Percentiles rank a stretch among this genome's conserved stretches.
Evolutionary conservation across 495 filamentous ascomycete species (phyloP).

Genomic region (Podospora pseudopauciseta): DNA sequence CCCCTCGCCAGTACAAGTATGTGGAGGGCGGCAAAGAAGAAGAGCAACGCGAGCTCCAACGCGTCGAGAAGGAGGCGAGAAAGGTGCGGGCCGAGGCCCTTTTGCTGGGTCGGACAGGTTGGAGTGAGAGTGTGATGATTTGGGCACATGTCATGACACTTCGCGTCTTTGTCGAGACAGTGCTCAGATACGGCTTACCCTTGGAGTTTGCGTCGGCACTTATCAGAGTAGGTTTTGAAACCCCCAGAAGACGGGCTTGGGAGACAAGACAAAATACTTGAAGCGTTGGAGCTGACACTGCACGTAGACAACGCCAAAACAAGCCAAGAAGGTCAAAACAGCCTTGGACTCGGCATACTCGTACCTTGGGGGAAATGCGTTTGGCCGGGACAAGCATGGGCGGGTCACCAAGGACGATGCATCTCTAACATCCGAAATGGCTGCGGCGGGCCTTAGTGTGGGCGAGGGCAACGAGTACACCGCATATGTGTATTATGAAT

Average conservation of each 20-base stretch:
- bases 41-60: slow-evolving; percentile 78
- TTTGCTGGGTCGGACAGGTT: slow-evolving; percentile 76
- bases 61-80: slow-evolving; percentile 72
- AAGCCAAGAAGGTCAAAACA: slow-evolving; percentile 72
- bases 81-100: slow-evolving; percentile 91
- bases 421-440: slow-evolving; percentile 70
- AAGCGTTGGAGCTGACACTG: slow-evolving; percentile 16
- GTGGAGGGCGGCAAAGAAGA: slow-evolving; percentile 83
- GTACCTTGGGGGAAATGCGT: slow-evolving; percentile 92
- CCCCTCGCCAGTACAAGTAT: slow-evolving; percentile 89
- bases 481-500: slow-evolving; percentile 95
- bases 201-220: slow-evolving; percentile 81
- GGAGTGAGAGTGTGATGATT: slow-evolving; percentile 91
- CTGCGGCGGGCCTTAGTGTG: slow-evolving; percentile 55
- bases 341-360: slow-evolving; percentile 82
- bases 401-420: slow-evolving; percentile 83
- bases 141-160: slow-evolving; percentile 89
- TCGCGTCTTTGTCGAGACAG: slow-evolving; percentile 94
- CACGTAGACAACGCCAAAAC: slow-evolving; percentile 72
- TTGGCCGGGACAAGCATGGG: slow-evolving; percentile 91
- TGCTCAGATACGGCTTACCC: slow-evolving; percentile 88
- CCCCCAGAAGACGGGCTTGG: not conserved
- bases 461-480: slow-evolving; percentile 82
- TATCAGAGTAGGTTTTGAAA: slow-evolving; percentile 61
- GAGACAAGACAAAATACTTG: not conserved